phyloP scores from a whole-genome alignment of 2,329 filamentous ascomycete species.

The Phyllosticta citribraziliensis region DNA sequence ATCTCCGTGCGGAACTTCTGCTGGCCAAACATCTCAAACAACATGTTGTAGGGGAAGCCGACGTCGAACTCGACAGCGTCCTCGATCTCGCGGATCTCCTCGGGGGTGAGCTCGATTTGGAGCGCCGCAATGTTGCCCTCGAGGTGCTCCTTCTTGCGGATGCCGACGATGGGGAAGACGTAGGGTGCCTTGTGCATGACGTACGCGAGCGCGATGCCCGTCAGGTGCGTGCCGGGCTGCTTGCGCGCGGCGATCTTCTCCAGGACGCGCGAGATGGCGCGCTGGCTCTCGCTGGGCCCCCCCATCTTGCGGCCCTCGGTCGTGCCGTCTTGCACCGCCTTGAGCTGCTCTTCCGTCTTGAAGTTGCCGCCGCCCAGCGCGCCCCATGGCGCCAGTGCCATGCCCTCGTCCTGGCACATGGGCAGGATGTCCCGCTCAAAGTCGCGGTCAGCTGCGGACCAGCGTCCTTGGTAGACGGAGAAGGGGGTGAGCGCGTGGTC shows the following conservation, averaged over 20 bases:
- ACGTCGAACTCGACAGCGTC: constrained; percentile 50
- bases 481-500: constrained; percentile 31
- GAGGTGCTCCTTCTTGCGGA: constrained; percentile 59
- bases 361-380: constrained; percentile 33
- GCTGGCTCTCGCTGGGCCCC: constrained; percentile 37
- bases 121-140: constrained; percentile 61
- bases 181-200: constrained; percentile 62
- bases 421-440: constrained; percentile 38
- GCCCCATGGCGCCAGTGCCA: constrained; percentile 47
- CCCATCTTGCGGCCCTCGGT: constrained; percentile 33
- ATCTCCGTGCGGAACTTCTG: constrained; percentile 20
- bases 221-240: constrained; percentile 38
- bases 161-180: constrained; percentile 65
- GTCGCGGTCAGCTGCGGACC: constrained; percentile 33
- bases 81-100: constrained; percentile 60
- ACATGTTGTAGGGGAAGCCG: constrained; percentile 57
- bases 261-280: constrained; percentile 46
- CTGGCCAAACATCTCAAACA: constrained; percentile 22
- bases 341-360: constrained; percentile 33
- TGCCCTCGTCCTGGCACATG: constrained; percentile 34
- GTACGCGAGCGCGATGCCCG: constrained; percentile 59
- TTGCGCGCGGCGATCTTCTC: constrained; percentile 50
- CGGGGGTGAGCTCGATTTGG: constrained; percentile 45
- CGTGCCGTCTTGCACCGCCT: constrained; percentile 26
- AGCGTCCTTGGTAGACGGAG: constrained; percentile 32